Percentiles rank a stretch among this genome's conserved stretches.
Conservation (phyloP, 73 alveolate species). For the Diophrys appendiculata region DNA sequence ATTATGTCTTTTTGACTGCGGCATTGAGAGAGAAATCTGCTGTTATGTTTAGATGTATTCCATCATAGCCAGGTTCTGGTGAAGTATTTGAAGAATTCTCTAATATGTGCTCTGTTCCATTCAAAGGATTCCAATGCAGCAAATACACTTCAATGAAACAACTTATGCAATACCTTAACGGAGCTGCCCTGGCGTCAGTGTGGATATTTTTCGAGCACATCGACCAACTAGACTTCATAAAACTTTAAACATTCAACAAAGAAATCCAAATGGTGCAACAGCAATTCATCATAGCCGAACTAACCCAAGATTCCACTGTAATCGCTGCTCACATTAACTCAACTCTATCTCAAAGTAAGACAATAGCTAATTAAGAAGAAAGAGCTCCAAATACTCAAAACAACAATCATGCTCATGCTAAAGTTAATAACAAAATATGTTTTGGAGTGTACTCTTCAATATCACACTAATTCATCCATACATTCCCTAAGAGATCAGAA, state of each 20-base stretch:
- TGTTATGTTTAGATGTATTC: constrained; percentile 54
- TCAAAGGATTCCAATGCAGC: constrained; percentile 30
- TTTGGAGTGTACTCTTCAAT: constrained; percentile 61
- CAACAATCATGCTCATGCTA: constrained; percentile 18
- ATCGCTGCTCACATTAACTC: constrained; percentile 65
- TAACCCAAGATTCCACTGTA: constrained; percentile 37
- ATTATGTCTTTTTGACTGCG: constrained; percentile 59
- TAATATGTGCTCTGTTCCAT: constrained; percentile 34
- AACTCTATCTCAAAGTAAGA: no score
- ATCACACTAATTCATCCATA: constrained; percentile 33
- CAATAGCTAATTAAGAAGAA: no score
- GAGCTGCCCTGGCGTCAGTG: constrained; percentile 67
- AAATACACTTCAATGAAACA: constrained; percentile 21
- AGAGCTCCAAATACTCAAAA: no score
- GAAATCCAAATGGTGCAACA: constrained; percentile 76
- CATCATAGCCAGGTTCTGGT: constrained; percentile 26
- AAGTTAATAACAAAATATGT: constrained; percentile 45
- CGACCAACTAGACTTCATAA: constrained; percentile 23
- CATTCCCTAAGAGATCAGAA: constrained; percentile 32
- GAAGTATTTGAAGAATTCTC: constrained; percentile 43
- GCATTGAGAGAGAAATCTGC: constrained; percentile 71
- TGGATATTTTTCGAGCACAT: constrained; percentile 69
- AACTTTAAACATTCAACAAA: constrained; percentile 51
- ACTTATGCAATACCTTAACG: constrained; percentile 62
- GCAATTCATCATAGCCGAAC: constrained; percentile 63